Evolutionary conservation across 2,329 filamentous ascomycete species (phyloP), one percentile per base, ranked within the genome.

Genomic region (Pyrenophora tritici-repentis): DNA sequence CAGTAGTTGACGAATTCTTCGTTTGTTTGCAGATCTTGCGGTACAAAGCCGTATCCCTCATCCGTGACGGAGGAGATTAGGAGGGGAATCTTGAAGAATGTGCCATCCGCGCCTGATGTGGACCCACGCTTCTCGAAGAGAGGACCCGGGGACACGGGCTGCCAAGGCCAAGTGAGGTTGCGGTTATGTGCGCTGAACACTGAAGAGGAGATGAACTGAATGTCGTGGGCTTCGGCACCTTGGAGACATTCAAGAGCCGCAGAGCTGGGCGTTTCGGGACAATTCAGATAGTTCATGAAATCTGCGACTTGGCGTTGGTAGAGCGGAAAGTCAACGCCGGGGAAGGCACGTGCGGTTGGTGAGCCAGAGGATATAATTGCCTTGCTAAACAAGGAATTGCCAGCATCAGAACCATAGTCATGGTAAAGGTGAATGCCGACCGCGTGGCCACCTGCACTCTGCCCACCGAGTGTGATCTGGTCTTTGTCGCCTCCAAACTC

Each of bases 101-200:
- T 70, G n/a, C 63, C 63, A 8, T 73, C 66, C 18, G 61, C 46
- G 29, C 68, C 69, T 17, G 69, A 72, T 2, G 53, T 52, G 0
- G 78, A 80, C 14, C 78, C 79, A 4, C 74, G 70, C 46, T 79
- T 79, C 56, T 81, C 78, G 3, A 81, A 67, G 0, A 80, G 49
- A 0, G 75, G 75, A 0, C 78, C 78, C 0, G 77, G 76, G 0
- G 78, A 76, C 0, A 75, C 74, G 1, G 79, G 79, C 42, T 81
- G 79, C 63, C 78, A 81, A 0, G 79, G 78, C 78, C 78, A 81
- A 0, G 76, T 80, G 20, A 77, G 63, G 32, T 71, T 71, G 13
- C 72, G 70, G 4, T 75, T 62, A 3, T 74, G 74, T 0, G 73
- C 68, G 2, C 68, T 60, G 47, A 73, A 79, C 2, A 79, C 47